Evolutionary conservation across 768 basidiomycete genomes (phyloP), one percentile per base, ranked within the genome.

Genomic region (Hygrophorus pudorinus): DNA sequence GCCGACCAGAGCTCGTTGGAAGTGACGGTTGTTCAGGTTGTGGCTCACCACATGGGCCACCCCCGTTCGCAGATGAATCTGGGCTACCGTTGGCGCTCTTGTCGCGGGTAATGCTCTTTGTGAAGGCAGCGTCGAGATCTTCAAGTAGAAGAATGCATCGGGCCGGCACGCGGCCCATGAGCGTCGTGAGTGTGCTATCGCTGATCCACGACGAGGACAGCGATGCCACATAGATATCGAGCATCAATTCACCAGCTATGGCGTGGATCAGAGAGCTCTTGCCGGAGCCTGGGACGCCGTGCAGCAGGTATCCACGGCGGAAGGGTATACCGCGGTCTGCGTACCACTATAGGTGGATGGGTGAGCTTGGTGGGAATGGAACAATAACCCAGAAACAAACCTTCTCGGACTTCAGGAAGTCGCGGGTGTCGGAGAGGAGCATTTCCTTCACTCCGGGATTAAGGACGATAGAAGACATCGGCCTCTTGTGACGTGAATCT

Each of bases 301-400:
- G 79, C 17, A 90, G 70, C 41, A 90, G 75, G 59, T 88, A 89
- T 4, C 89, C 89, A 45, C 89, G 77, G 44, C 89, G 83, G 75
- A 87, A 91, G 24, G 89, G 89, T 51, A 91, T 90, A 41, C 89
- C 89, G 54, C 89, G 81, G 61, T 89, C 85, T n/a, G 85, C 85
- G 53, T 91, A 92, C 89, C 89, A 91, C 78, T 86, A 49, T 39
- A 30, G 28, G 24, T 17, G 49, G 29, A 33, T 48, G 4, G 46
- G 42, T 31, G 3, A 30, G 18, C 27, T 44, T 31, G 41, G 18
- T 28, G 34, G 14, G 38, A 49, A 43, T 18, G 36, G 27, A 39
- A 8, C 21, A n/a, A 8, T 47, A n/a, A n/a, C n/a, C 27, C 29
- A 27, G 16, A 17, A 13, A 58, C 63, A 43, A 56, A 75, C 84